Conservation (phyloP, 1,139 yeast species). For the Magnusiomyces tetraspermus region DNA sequence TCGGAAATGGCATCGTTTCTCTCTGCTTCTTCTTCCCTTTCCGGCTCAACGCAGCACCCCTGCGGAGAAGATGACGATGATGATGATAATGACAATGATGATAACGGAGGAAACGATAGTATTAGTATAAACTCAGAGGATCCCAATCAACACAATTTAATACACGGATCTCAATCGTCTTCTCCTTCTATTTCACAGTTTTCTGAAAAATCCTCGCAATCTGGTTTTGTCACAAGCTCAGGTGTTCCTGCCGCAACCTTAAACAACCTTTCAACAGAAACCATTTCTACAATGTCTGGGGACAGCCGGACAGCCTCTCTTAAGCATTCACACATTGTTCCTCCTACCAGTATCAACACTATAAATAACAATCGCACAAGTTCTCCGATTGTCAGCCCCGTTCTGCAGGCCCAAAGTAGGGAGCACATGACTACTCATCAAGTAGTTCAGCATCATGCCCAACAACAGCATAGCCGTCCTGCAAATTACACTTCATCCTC, state of each 20-base stretch:
- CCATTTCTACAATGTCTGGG: too few relatives aligned
- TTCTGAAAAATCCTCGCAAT: neutral
- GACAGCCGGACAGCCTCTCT: too few relatives aligned
- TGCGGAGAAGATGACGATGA: constrained; percentile 12
- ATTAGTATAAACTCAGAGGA: neutral
- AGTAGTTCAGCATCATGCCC: neutral
- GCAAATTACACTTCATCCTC: neutral
- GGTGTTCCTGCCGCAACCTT: too few relatives aligned
- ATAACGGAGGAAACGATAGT: neutral
- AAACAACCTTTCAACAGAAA: too few relatives aligned
- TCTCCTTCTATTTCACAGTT: neutral
- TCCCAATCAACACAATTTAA: neutral
- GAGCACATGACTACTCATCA: neutral
- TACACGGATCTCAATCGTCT: neutral
- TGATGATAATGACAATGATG: constrained; percentile 8
- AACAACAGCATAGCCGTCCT: neutral
- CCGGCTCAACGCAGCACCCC: constrained; percentile 19
- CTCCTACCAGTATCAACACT: neutral
- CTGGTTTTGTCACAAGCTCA: too few relatives aligned
- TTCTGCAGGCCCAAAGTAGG: neutral
- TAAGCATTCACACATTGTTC: neutral
- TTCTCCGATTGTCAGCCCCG: neutral
- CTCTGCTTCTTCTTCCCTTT: constrained; percentile 27
- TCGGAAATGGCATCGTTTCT: constrained; percentile 22
- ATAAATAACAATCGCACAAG: too few relatives aligned